Percentiles rank a stretch among this genome's conserved stretches.
phyloP scores from a whole-genome alignment of 73 alveolate genomes.

The Paramecium octaurelia region DNA sequence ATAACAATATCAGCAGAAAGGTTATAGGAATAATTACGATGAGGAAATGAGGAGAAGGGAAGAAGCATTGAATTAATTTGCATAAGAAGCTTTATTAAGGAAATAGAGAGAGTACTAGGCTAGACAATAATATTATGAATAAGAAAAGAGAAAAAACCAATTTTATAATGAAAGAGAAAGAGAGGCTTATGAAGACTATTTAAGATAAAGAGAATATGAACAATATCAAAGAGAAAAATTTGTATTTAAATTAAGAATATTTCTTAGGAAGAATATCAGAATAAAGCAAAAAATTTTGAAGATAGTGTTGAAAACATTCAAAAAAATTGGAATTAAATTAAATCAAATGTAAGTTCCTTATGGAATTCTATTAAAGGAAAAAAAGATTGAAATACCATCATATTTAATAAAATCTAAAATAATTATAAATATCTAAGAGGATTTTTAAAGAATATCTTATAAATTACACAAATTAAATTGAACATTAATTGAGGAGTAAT shows the following conservation, averaged over 20 bases:
- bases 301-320: not conserved
- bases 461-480: too few species aligned
- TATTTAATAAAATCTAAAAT: not conserved
- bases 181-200: slow-evolving; percentile 32
- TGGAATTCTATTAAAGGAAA: slow-evolving; percentile 38
- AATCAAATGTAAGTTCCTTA: not conserved
- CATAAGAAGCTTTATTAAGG: slow-evolving; percentile 14
- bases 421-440: not conserved
- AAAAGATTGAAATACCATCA: not conserved
- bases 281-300: not conserved
- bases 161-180: not conserved
- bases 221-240: slow-evolving; percentile 14
- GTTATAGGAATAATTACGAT: not conserved
- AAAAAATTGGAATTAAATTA: slow-evolving; percentile 21
- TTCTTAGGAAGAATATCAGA: not conserved
- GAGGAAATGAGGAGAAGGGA: not conserved
- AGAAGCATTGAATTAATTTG: not conserved
- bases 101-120: not conserved
- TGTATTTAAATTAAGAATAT: not conserved
- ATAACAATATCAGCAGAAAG: not conserved
- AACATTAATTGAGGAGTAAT: too few species aligned
- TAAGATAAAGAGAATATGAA: slow-evolving; percentile 37
- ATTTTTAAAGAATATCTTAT: too few species aligned
- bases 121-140: not conserved
- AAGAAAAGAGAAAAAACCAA: not conserved